These are phyloP conservation scores for Taphrina wiesneri DNA, from an alignment of 1,139 yeast species.

Conservation along the genomic window DNA sequence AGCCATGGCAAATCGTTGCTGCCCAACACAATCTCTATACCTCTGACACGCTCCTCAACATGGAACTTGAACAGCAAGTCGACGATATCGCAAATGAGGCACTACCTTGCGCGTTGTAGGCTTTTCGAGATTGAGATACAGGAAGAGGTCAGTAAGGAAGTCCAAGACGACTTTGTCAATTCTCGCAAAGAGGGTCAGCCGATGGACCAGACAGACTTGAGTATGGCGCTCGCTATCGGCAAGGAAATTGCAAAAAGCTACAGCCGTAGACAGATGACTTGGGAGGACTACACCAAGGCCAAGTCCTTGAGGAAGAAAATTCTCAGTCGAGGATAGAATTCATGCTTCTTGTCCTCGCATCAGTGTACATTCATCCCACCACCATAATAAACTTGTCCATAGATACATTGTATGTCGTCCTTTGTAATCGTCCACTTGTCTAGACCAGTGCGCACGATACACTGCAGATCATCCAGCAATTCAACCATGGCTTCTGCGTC, in stretches of 20 bases:
- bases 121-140: conserved; percentile 26
- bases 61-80: conserved; percentile 2
- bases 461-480: not conserved
- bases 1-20: conserved; percentile 36
- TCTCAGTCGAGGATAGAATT: not conserved
- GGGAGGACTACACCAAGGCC: conserved; percentile 22
- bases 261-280: conserved; percentile 34
- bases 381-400: conserved; percentile 23
- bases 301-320: not conserved
- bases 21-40: conserved; percentile 27
- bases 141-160: conserved; percentile 30
- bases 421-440: not conserved
- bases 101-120: conserved; percentile 21
- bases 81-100: not conserved
- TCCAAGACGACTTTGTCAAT: conserved; percentile 36
- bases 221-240: conserved; percentile 30
- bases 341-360: not conserved
- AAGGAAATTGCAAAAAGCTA: conserved; percentile 29
- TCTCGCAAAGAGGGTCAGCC: conserved; percentile 33
- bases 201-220: conserved; percentile 33
- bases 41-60: conserved; percentile 2
- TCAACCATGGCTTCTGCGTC: not conserved
- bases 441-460: not conserved
- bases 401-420: not conserved
- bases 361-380: not conserved